Evolutionary conservation across 306 rosid genomes (phyloP).

Genomic region (Malus orientalis): DNA sequence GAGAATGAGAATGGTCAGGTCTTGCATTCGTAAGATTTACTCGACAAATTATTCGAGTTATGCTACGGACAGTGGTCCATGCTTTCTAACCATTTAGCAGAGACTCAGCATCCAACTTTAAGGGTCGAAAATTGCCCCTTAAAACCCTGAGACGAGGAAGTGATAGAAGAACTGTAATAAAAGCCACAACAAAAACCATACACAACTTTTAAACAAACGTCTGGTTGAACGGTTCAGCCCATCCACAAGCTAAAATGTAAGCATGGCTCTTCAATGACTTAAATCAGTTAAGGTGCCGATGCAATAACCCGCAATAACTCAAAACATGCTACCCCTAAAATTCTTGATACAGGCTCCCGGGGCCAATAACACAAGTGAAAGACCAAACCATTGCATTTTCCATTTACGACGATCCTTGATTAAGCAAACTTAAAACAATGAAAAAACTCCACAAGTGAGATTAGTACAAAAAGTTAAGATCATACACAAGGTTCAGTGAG

Average conservation of each 20-base stretch:
- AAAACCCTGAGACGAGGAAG: background rate
- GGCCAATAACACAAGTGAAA: no score
- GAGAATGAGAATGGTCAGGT: background rate
- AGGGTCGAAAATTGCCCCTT: background rate
- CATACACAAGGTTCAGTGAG: background rate
- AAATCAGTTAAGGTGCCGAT: background rate
- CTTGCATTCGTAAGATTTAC: background rate
- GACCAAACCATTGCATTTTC: background rate
- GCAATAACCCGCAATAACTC: background rate
- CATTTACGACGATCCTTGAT: background rate
- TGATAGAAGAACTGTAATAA: background rate
- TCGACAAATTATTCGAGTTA: background rate
- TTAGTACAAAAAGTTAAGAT: background rate
- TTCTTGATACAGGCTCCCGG: background rate
- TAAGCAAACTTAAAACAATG: background rate
- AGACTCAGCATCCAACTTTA: no score
- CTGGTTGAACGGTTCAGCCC: background rate
- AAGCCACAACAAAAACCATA: background rate
- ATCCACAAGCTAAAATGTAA: background rate
- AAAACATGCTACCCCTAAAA: background rate
- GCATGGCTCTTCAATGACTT: background rate
- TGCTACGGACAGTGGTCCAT: background rate
- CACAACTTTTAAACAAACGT: background rate
- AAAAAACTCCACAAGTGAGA: background rate
- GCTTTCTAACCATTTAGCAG: no score